These are phyloP conservation scores for Lipomyces oligophaga DNA, from an alignment of 805 yeast species.

Conservation along the genomic window DNA sequence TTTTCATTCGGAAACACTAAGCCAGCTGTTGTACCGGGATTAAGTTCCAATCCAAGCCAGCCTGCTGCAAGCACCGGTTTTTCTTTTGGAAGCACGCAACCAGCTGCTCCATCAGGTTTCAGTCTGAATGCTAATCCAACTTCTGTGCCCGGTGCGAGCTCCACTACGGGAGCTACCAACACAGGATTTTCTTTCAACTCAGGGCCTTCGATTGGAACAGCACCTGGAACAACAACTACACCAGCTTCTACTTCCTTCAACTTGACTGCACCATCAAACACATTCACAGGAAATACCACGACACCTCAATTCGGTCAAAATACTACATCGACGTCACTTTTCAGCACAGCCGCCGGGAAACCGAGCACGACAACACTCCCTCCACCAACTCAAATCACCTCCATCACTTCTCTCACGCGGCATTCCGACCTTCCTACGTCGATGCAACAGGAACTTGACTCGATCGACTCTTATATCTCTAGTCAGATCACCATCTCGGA, in stretches of 20 bases:
- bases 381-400: too few species aligned
- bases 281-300: slow-evolving; percentile 9
- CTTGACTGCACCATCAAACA: slow-evolving; percentile 4
- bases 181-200: slow-evolving; percentile 1
- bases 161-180: neutral
- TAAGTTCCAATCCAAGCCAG: neutral
- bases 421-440: slow-evolving; percentile 56
- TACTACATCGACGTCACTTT: too few species aligned
- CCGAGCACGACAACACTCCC: too few species aligned
- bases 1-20: neutral
- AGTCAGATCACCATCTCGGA: slow-evolving; percentile 52
- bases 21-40: slow-evolving; percentile 9
- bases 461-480: slow-evolving; percentile 51
- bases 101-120: slow-evolving; percentile 2
- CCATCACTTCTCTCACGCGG: slow-evolving; percentile 55
- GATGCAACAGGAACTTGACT: slow-evolving; percentile 53
- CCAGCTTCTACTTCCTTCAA: too few species aligned
- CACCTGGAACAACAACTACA: too few species aligned
- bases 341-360: too few species aligned
- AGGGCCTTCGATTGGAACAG: too few species aligned
- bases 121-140: too few species aligned
- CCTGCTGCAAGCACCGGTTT: too few species aligned
- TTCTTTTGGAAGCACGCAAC: neutral
- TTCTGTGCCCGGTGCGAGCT: too few species aligned
- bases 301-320: too few species aligned